Evolutionary conservation across 805 yeast species (phyloP), one percentile per base, ranked within the genome.

Genomic region (Saturnispora kantuleensis): DNA sequence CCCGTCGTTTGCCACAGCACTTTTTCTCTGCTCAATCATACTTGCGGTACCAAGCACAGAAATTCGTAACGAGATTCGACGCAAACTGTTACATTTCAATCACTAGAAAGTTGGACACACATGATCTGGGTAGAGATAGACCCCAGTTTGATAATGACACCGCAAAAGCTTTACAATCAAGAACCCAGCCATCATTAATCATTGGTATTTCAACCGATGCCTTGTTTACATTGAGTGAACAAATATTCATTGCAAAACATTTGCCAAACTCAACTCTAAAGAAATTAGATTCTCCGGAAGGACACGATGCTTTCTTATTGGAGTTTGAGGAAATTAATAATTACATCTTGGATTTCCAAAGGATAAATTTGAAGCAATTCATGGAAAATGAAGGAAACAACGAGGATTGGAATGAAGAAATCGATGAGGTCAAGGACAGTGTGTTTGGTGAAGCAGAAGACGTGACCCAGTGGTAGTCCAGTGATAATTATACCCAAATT

Each of bases 391-490:
- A 79, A 59, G 68, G 67, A 57, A 66, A 67, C 29, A 67, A 65
- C 38, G 67, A 64, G 36, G 69, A 70, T 56, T 68, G 75, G 58
- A 66, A 71, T 67, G 67, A 63, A 31, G 65, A 67, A 29, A 59
- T 59, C 13, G 65, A 68, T 41, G 76, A 70, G 7, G 76, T 74
- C 12, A 74, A 73, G 46, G 78, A 80, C 39, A 75, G 84, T 37
- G 81, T 88, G 10, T 89, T 90, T 60, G 97, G 97, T 1, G 98
- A 90, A 63, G 94, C 95, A n/a, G 95, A 84, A 58, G 89, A 84
- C 58, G 89, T 93, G 41, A 87, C 97, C 29, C 84, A 81, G 50
- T 90, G 98, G 98, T 90, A 39, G 36, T n/a, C 11, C 10, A 12
- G 3, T 18, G 11, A 10, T 16, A 28, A 11, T 37, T 32, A 31